Conservation (phyloP, 2,329 filamentous ascomycete genomes). For the Colletotrichum trifolii region DNA sequence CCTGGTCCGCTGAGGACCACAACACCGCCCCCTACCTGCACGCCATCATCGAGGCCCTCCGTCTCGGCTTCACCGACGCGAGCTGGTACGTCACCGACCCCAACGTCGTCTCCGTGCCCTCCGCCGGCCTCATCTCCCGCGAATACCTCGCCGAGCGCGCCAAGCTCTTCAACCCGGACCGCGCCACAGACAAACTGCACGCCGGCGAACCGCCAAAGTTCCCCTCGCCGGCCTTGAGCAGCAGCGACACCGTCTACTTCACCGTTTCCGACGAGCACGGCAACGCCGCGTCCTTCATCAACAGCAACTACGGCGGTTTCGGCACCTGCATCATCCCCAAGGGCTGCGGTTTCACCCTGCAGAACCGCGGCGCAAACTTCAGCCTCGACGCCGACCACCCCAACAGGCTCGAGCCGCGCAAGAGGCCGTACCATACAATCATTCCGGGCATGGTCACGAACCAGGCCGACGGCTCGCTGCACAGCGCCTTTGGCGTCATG, state of each 20-base stretch:
- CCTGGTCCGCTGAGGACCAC: slow-evolving; percentile 77
- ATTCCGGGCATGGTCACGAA: slow-evolving; percentile 94
- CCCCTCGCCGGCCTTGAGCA: slow-evolving; percentile 78
- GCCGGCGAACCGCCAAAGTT: slow-evolving; percentile 70
- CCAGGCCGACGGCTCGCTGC: slow-evolving; percentile 75
- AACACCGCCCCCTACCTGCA: slow-evolving; percentile 87
- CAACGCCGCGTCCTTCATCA: slow-evolving; percentile 96
- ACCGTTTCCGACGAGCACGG: slow-evolving; percentile 82
- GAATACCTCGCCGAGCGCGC: slow-evolving; percentile 79
- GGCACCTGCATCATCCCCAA: slow-evolving; percentile 87
- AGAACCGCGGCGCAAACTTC: slow-evolving; percentile 94
- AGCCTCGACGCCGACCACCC: slow-evolving; percentile 77
- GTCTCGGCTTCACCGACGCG: slow-evolving; percentile 90
- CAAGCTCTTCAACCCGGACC: slow-evolving; percentile 65
- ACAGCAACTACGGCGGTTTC: slow-evolving; percentile 91
- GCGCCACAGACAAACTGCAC: slow-evolving; percentile 69
- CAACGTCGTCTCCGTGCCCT: slow-evolving; percentile 75
- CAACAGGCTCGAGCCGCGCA: slow-evolving; percentile 82
- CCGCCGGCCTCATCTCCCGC: slow-evolving; percentile 74
- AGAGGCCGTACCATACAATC: slow-evolving; percentile 97
- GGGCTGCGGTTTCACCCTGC: slow-evolving; percentile 91
- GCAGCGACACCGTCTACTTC: slow-evolving; percentile 96
- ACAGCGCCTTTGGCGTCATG: slow-evolving; percentile 95
- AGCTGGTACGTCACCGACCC: slow-evolving; percentile 93
- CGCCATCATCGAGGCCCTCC: slow-evolving; percentile 85